Conservation (phyloP, 139 green algal species). For the Tetradesmus lagerheimii region DNA sequence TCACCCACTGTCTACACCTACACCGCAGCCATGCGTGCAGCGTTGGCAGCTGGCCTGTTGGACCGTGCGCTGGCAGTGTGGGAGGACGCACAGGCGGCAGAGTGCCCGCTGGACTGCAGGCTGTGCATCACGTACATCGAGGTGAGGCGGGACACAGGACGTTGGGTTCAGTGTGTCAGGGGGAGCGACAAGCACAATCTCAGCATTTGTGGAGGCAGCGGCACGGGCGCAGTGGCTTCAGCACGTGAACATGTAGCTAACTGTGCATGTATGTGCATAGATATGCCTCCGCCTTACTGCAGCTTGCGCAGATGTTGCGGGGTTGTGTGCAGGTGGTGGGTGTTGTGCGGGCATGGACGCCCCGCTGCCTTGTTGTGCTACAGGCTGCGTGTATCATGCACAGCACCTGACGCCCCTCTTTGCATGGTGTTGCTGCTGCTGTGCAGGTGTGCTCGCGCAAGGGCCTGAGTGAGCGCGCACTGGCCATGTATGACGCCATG, state of each 20-base stretch:
- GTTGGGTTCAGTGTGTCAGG: too few relatives aligned
- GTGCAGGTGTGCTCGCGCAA: constrained; percentile 68
- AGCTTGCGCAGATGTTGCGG: too few relatives aligned
- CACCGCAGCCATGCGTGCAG: constrained; percentile 90
- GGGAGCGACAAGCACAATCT: too few relatives aligned
- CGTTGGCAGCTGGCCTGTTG: constrained; percentile 74
- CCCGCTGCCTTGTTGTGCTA: too few relatives aligned
- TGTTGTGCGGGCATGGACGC: too few relatives aligned
- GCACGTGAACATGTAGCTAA: too few relatives aligned
- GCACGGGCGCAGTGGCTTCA: too few relatives aligned
- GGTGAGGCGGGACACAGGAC: constrained; percentile 47
- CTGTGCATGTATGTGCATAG: too few relatives aligned
- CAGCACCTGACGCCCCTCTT: background rate
- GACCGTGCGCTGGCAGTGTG: constrained; percentile 69
- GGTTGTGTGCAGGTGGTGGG: too few relatives aligned
- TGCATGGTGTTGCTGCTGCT: background rate
- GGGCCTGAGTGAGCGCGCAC: constrained; percentile 76
- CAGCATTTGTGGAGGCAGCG: too few relatives aligned
- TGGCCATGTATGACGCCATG: constrained; percentile 82
- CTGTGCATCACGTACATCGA: constrained; percentile 88
- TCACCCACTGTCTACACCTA: constrained; percentile 87
- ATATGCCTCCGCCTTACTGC: too few relatives aligned
- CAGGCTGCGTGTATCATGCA: background rate
- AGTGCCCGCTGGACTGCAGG: constrained; percentile 79
- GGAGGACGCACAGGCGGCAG: constrained; percentile 45